Percentiles rank a stretch among this genome's conserved stretches.
Evolutionary conservation across 805 yeast genomes (phyloP).

Genomic region (Metschnikowia corniflorae): DNA sequence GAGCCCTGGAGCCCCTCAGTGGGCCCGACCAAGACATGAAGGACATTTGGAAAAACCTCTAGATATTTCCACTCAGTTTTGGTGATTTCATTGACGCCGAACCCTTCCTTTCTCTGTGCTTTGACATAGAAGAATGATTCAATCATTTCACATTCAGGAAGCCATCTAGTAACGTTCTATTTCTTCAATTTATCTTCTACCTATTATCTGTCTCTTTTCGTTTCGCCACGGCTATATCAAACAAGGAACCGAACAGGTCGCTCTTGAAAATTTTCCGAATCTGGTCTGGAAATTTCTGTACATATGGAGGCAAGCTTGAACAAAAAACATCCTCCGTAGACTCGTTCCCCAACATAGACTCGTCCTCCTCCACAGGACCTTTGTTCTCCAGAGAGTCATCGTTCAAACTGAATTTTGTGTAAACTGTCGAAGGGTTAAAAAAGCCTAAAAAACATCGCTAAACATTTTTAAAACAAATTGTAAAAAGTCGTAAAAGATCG

Average conservation of each 20-base stretch:
- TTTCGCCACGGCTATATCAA: constrained; percentile 3
- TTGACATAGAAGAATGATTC: constrained; percentile 2
- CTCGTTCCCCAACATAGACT: no score
- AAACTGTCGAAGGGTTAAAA: no score
- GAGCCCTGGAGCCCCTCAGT: constrained; percentile 4
- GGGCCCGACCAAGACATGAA: constrained; percentile 3
- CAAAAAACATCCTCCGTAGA: no score
- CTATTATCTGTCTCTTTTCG: constrained; percentile 1
- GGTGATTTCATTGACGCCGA: background rate
- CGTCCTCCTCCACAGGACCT: no score
- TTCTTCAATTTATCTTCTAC: constrained; percentile 1
- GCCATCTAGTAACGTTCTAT: constrained; percentile 1
- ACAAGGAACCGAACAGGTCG: background rate
- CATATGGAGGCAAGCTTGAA: no score
- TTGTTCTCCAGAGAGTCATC: no score
- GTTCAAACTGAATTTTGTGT: no score
- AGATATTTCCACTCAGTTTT: constrained; percentile 3
- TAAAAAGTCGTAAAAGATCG: background rate
- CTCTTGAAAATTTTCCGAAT: no score
- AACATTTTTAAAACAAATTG: no score
- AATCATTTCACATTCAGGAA: constrained; percentile 3
- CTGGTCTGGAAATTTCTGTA: no score
- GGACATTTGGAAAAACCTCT: constrained; percentile 1
- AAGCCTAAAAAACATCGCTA: no score
- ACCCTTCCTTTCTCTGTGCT: constrained; percentile 1